phyloP scores from a whole-genome alignment of 1,284 basidiomycete genomes.

The Trichosporon faecale region DNA sequence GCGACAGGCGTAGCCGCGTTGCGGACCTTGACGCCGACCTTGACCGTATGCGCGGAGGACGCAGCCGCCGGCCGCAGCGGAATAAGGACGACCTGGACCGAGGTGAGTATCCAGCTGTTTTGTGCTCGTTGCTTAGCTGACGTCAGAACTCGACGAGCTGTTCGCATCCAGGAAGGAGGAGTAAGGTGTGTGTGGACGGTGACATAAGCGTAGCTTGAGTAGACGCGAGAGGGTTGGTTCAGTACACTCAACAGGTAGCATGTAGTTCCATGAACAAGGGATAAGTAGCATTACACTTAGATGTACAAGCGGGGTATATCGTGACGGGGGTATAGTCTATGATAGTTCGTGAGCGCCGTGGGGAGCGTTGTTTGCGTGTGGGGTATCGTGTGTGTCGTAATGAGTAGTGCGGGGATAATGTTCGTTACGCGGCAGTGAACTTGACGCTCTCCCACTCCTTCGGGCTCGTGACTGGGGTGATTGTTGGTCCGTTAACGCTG shows the following conservation, averaged over 20 bases:
- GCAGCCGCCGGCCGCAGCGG: slow-evolving; percentile 22
- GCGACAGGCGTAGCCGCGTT: slow-evolving; percentile 21
- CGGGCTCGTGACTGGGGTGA: not conserved
- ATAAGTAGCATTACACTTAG: slow-evolving; percentile 8
- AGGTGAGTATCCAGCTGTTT: slow-evolving; percentile 30
- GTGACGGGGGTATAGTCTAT: slow-evolving; percentile 2
- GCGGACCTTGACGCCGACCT: slow-evolving; percentile 47
- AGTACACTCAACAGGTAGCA: too few relatives aligned
- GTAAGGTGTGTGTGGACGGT: not conserved
- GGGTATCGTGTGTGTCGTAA: not conserved
- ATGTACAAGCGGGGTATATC: slow-evolving; percentile 11
- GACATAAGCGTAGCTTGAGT: not conserved
- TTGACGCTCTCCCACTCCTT: slow-evolving; percentile 8
- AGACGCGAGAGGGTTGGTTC: not conserved
- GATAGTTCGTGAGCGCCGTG: not conserved
- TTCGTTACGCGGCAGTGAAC: not conserved
- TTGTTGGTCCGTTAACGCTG: not conserved
- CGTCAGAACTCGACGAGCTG: slow-evolving; percentile 29
- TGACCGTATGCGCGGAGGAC: slow-evolving; percentile 31
- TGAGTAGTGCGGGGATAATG: not conserved
- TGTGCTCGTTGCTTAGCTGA: not conserved
- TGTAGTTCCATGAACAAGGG: slow-evolving; percentile 4
- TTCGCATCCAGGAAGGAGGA: slow-evolving; percentile 18
- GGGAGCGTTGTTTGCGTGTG: not conserved
- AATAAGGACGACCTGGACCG: slow-evolving; percentile 41